Conservation (phyloP, 805 yeast genomes). For the Saturnispora halmiae region DNA sequence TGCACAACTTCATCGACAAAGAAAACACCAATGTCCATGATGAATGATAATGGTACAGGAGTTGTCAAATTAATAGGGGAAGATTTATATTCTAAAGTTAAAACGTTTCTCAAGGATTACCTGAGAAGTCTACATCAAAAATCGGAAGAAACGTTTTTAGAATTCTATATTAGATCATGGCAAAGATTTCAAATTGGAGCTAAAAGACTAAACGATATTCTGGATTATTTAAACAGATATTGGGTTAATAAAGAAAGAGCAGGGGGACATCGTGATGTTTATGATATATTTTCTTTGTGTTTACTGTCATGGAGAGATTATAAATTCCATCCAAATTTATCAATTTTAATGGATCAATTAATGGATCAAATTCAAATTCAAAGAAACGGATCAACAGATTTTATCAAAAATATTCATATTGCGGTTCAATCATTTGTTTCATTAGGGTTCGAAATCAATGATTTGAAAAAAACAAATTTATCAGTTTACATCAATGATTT, state of each 20-base stretch:
- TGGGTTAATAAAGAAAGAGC: constrained; percentile 96
- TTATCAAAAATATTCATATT: constrained; percentile 53
- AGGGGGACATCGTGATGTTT: constrained; percentile 83
- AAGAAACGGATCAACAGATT: constrained; percentile 68
- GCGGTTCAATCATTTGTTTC: constrained; percentile 83
- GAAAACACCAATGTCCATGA: constrained; percentile 25
- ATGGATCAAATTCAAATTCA: constrained; percentile 68
- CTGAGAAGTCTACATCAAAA: constrained; percentile 41
- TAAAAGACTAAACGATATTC: constrained; percentile 80
- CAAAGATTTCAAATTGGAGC: constrained; percentile 86
- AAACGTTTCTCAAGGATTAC: constrained; percentile 54
- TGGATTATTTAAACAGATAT: constrained; percentile 91
- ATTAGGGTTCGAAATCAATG: constrained; percentile 85
- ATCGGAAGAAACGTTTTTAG: constrained; percentile 59
- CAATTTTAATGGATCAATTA: constrained; percentile 56
- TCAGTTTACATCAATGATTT: constrained; percentile 73
- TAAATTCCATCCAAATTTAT: constrained; percentile 62
- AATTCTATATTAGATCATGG: constrained; percentile 84
- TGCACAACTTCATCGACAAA: constrained; percentile 73
- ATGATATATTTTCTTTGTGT: constrained; percentile 85
- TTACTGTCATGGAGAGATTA: constrained; percentile 80
- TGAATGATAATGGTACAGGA: constrained; percentile 20
- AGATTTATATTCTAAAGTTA: constrained; percentile 71
- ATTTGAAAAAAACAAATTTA: constrained; percentile 75
- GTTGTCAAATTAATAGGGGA: constrained; percentile 61